Base-by-base conservation (phyloP, 2,329 filamentous ascomycete species). In the Xylariaceae sp. region DNA sequence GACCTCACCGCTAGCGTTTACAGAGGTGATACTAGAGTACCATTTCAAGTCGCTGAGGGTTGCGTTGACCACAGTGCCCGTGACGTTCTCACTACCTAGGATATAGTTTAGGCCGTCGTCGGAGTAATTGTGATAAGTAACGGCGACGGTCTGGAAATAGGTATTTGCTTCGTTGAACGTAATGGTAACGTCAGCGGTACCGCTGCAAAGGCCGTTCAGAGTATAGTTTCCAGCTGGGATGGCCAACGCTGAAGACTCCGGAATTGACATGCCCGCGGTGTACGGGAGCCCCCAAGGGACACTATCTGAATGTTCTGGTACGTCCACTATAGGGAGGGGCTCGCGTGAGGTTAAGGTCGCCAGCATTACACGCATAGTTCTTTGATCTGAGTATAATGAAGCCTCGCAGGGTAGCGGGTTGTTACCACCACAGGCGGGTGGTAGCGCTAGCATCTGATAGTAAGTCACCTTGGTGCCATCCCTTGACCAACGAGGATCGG, bases 391-490 rank as follows among this genome's bases (percentile, higher is more conserved):
- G 5, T 63, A 66, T 0, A 64, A 70, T 0, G 69, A 73, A 0
- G 55, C 49, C 5, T 63, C 64, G 44, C 72, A 75, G 2, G 60
- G 58, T 0, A 73, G 60, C 0, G 70, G 66, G 34, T 75, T 75
- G 0, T 16, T 21, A 0, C 71, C 72, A 0, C 70, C 71, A 46
- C 72, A 76, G 1, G 63, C 64, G 0, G 71, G 72, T 0, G 63
- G 47, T 2, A 64, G 50, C 1, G 65, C 63, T 6, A 70, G 54
- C 3, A 56, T 57, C 50, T 76, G 67, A 55, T 57, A 72, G 49
- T 69, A 76, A 0, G 65, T 66, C 27, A 75, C 64, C 2, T 59
- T 52, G 0, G 70, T 74, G 5, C 66, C 64, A 48, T 75, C 72
- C 1, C 52, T 60, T 2, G 67, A 69, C 36, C 61, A 71, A 1